These are phyloP conservation scores for Vickermania spadyakhi DNA, from an alignment of 208 protist species.

Conservation along the genomic window DNA sequence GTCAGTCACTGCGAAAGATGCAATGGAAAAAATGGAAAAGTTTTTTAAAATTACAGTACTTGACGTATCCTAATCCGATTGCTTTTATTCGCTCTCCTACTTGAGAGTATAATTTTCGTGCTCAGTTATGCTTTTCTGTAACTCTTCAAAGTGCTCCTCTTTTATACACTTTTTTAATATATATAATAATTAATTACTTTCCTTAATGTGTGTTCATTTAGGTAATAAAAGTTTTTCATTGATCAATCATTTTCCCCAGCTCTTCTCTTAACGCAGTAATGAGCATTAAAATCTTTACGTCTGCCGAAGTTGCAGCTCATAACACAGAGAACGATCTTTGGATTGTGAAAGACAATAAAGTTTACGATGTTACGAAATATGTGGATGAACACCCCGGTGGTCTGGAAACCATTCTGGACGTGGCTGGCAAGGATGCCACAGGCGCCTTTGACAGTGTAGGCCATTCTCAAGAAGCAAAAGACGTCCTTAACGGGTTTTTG, in stretches of 20 bases:
- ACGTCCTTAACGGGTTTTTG: slow-evolving; percentile 61
- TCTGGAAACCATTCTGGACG: slow-evolving; percentile 67
- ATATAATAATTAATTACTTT: no score
- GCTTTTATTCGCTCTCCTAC: no score
- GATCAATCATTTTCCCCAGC: not conserved
- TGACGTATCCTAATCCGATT: no score
- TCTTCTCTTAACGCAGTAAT: slow-evolving; percentile 8
- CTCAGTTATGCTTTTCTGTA: no score
- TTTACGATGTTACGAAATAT: slow-evolving; percentile 84
- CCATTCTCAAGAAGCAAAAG: slow-evolving; percentile 55
- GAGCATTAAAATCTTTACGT: slow-evolving; percentile 25
- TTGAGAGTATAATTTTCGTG: no score
- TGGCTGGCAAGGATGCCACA: slow-evolving; percentile 77
- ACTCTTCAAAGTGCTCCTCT: no score
- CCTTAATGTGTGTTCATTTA: no score
- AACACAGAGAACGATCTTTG: slow-evolving; percentile 57
- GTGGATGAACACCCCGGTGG: slow-evolving; percentile 87
- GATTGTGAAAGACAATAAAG: slow-evolving; percentile 80
- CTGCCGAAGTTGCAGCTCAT: slow-evolving; percentile 63
- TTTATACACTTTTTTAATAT: no score
- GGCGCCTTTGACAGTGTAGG: slow-evolving; percentile 77
- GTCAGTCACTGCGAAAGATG: no score
- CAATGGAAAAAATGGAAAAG: no score
- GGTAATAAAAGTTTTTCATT: no score
- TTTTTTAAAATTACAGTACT: no score